Conservation (phyloP, 1,284 basidiomycete genomes). For the Cutaneotrichosporon mucoides region DNA sequence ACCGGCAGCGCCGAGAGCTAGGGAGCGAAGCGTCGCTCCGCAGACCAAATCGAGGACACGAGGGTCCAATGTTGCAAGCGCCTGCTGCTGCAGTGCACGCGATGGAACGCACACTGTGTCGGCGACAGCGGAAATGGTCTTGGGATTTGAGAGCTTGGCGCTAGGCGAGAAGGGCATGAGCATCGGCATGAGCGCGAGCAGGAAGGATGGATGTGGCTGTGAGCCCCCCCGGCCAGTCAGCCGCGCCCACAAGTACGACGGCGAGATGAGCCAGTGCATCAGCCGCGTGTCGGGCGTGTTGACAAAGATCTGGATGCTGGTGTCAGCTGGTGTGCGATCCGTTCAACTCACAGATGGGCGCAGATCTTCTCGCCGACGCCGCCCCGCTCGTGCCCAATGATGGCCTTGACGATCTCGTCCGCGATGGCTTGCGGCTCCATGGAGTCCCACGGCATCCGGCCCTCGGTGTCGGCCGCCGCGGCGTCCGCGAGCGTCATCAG, state of each 20-base stretch:
- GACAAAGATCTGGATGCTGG: constrained; percentile 32
- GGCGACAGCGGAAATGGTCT: neutral
- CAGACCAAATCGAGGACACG: constrained; percentile 38
- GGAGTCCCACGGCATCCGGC: constrained; percentile 27
- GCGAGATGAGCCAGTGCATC: constrained; percentile 24
- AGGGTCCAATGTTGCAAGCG: constrained; percentile 28
- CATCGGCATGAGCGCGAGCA: constrained; percentile 32
- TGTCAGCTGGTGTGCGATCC: neutral
- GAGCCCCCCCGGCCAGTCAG: constrained; percentile 20
- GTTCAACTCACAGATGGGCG: constrained; percentile 34
- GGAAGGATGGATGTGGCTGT: constrained; percentile 32
- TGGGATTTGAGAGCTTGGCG: constrained; percentile 5
- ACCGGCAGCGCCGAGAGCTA: constrained; percentile 23
- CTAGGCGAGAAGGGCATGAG: constrained; percentile 20
- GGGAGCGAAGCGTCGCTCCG: constrained; percentile 26
- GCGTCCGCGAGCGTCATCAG: constrained; percentile 49
- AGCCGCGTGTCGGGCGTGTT: constrained; percentile 13
- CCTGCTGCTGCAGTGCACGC: constrained; percentile 20
- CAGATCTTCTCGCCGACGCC: constrained; percentile 39
- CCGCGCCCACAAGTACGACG: constrained; percentile 24
- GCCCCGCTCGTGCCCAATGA: constrained; percentile 30
- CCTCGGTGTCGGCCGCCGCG: constrained; percentile 32
- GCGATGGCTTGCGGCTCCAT: constrained; percentile 29
- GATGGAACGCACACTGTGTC: constrained; percentile 18
- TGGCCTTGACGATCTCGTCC: constrained; percentile 29